phyloP scores from a whole-genome alignment of 1,284 basidiomycete species.

The Ustilago lituana region DNA sequence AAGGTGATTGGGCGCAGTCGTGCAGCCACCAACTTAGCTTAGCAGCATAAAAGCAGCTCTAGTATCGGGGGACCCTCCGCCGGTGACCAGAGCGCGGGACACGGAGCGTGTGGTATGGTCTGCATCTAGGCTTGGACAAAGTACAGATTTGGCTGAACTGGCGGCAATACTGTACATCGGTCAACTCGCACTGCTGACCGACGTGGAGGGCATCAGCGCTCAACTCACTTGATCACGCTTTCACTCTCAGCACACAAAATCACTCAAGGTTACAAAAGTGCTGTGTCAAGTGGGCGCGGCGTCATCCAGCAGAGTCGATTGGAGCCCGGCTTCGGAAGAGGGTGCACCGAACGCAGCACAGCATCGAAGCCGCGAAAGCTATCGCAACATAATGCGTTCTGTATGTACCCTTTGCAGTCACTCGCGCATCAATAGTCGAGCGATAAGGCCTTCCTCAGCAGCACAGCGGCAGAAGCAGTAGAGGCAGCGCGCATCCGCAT shows the following conservation, averaged over 20 bases:
- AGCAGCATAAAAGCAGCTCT: too few relatives aligned
- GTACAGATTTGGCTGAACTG: background rate
- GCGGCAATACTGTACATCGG: conserved; percentile 4
- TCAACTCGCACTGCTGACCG: background rate
- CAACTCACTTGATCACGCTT: background rate
- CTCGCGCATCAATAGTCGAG: background rate
- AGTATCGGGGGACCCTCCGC: background rate
- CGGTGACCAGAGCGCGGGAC: conserved; percentile 1
- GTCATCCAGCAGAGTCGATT: too few relatives aligned
- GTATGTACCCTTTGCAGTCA: conserved; percentile 14
- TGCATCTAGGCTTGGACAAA: too few relatives aligned
- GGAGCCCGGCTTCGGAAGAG: conserved; percentile 21
- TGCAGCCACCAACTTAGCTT: too few relatives aligned
- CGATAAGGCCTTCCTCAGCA: conserved; percentile 5
- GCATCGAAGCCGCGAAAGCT: conserved; percentile 5
- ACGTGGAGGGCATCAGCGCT: too few relatives aligned
- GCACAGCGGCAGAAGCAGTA: background rate
- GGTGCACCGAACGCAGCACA: conserved; percentile 12
- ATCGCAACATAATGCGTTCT: background rate
- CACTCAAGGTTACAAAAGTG: too few relatives aligned
- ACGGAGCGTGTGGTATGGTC: background rate
- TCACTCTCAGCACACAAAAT: background rate
- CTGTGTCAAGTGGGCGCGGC: too few relatives aligned
- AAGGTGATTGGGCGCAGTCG: too few relatives aligned
- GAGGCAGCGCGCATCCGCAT: conserved; percentile 8